These are phyloP conservation scores for Globisporangium ultimum DNA, from an alignment of 352 stramenopile genomes.

Conservation along the genomic window DNA sequence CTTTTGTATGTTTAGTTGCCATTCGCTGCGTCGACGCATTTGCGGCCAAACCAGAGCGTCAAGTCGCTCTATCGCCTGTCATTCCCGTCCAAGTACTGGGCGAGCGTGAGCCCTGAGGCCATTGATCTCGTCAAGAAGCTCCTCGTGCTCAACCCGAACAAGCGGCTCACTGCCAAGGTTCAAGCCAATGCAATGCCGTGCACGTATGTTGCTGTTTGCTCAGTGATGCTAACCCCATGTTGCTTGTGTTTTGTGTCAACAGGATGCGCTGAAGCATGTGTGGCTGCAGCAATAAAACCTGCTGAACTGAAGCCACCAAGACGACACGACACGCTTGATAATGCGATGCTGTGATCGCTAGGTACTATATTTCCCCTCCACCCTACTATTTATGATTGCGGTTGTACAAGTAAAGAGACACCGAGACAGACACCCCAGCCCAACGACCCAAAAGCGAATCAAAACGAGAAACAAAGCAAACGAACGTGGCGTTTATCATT, in stretches of 20 bases:
- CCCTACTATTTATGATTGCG: background rate
- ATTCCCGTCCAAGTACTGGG: slow-evolving; percentile 77
- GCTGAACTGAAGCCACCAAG: background rate
- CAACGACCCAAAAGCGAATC: too few relatives aligned
- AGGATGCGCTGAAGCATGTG: slow-evolving; percentile 50
- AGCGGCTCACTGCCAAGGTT: slow-evolving; percentile 38
- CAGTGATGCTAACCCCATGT: background rate
- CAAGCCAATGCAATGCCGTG: background rate
- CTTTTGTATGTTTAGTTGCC: slow-evolving; percentile 32
- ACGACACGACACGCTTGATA: too few relatives aligned
- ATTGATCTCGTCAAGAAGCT: slow-evolving; percentile 60
- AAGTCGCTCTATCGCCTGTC: slow-evolving; percentile 60
- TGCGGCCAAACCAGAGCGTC: slow-evolving; percentile 61
- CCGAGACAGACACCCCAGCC: background rate
- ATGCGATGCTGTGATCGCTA: too few relatives aligned
- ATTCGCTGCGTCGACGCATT: slow-evolving; percentile 54
- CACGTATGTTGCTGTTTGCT: background rate
- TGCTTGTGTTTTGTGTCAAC: background rate
- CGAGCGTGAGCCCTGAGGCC: slow-evolving; percentile 48
- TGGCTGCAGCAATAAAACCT: slow-evolving; percentile 31
- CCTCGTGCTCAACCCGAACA: slow-evolving; percentile 53
- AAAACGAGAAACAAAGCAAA: too few relatives aligned
- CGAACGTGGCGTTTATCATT: too few relatives aligned
- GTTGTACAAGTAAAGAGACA: background rate
- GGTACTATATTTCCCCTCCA: too few relatives aligned